Evolutionary conservation across 2,329 filamentous ascomycete species (phyloP), one percentile per base, ranked within the genome.

Genomic region (Neonectria neomacrospora): DNA sequence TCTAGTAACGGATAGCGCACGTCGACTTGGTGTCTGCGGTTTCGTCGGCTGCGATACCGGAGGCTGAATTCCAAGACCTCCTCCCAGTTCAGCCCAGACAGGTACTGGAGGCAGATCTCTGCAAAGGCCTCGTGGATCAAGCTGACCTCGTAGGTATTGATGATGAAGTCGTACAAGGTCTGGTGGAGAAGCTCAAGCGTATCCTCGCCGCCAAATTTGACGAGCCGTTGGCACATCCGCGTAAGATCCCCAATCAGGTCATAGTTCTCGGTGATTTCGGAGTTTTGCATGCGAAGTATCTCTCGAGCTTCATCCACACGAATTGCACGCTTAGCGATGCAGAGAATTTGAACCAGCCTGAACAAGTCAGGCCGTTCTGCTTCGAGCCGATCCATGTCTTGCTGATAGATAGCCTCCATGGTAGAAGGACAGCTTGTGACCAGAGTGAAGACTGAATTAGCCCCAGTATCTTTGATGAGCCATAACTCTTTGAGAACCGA

Each of bases 341-440:
- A 67, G 8, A 70, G n/a, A 22, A 69, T 60, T 39, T 63, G 67
- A 20, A 70, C 44, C 28, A 70, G 41, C 5, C 50, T 55, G 32
- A 70, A 70, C 16, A 69, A 30, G 32, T 70, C 68, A 1, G 57
- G 47, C 5, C 68, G 65, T 14, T 70, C 65, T 10, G 34, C 23
- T 34, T 63, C 47, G 4, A 70, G 64, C 37, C 63, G 67, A 16
- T 70, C 56, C 68, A 70, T 66, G 32, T 68, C 67, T 34, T 70
- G 68, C 37, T 69, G 62, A 30, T 70, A 70, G 18, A 70, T 70
- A 8, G 67, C 68, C 53, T 70, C 65, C 65, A 69, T 69, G 6
- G 67, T 68, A 3, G 68, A 58, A 18, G 63, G 63, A 22, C 65
- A 70, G n/a, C 63, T 66, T 8, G 65, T 66, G 16, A 69, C 53